These are phyloP conservation scores for Penicillium occitanis DNA, from an alignment of 2,329 filamentous ascomycete genomes.

Conservation along the genomic window DNA sequence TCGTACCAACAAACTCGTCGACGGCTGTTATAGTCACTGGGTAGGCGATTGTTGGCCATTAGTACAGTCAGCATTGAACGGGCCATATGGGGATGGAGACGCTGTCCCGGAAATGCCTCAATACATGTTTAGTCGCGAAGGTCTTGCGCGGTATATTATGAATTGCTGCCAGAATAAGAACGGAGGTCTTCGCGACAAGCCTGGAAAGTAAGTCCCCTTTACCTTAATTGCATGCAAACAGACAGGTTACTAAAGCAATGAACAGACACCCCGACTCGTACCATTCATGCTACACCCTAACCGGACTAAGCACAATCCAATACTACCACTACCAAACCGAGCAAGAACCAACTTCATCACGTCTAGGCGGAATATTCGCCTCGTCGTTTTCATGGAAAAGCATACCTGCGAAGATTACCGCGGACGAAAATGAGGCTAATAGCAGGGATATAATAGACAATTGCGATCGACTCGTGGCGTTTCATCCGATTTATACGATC, in stretches of 20 bases:
- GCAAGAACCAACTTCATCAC: constrained; percentile 27
- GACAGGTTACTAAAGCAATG: background rate
- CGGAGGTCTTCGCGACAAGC: constrained; percentile 91
- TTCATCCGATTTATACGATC: constrained; percentile 85
- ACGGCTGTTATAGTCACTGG: constrained; percentile 99
- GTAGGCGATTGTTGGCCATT: constrained; percentile 92
- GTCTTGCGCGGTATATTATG: constrained; percentile 83
- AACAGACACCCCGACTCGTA: constrained; percentile 79
- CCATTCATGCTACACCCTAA: constrained; percentile 88
- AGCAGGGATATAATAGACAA: constrained; percentile 15
- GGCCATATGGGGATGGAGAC: constrained; percentile 40
- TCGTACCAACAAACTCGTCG: constrained; percentile 94
- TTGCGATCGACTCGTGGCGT: constrained; percentile 64
- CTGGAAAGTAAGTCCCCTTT: constrained; percentile 67
- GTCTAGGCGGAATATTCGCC: constrained; percentile 33
- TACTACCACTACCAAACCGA: constrained; percentile 57
- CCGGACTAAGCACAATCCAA: constrained; percentile 79
- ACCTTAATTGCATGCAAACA: constrained; percentile 26
- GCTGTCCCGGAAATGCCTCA: constrained; percentile 29
- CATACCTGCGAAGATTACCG: constrained; percentile 47
- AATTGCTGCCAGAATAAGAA: constrained; percentile 77
- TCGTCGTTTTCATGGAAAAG: constrained; percentile 43
- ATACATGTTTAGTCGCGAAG: constrained; percentile 73
- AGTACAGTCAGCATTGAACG: constrained; percentile 73
- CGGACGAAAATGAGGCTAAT: constrained; percentile 66